Evolutionary conservation across 2,329 filamentous ascomycete genomes (phyloP), one percentile per base, ranked within the genome.

Genomic region (Aspergillus proliferans): DNA sequence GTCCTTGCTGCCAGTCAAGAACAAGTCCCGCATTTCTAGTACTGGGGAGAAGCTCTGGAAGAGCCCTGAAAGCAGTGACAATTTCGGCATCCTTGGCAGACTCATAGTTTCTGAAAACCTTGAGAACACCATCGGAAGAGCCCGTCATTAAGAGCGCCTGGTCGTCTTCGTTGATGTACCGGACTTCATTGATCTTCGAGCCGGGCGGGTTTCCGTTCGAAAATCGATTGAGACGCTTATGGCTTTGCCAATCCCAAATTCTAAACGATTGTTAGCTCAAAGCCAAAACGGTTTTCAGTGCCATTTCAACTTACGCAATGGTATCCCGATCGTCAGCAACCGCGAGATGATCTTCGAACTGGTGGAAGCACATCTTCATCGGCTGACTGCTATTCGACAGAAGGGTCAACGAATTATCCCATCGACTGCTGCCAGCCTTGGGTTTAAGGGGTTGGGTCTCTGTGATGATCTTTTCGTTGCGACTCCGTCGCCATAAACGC

Each of bases 1-100:
- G 88, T n/a, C 94, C 91, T 71, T 98, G 93, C 67, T 97, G 92
- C 93, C 93, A 98, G 68, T 98, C 92, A 65, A 97, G 94, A 22
- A 97, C 92, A 71, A 98, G 86, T 19, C 93, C 93, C 1, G 91
- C 91, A 67, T 95, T 95, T 62, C 91, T 86, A 61, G 92, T 95
- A 67, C 88, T 95, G 3, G 91, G 89, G 5, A 97, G 87, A 65
- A 97, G 86, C 70, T 98, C 89, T 10, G 89, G 95, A 51, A 98
- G 73, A 4, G 93, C 93, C 43, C 93, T 84, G 83, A 94, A 97
- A 15, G 89, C 82, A 0, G 92, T 90, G 3, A 94, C 90, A 26
- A 98, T 80, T 70, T 95, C 87, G 24, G 93, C 85, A 46, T 84
- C 79, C 54, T 79, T 79, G 43, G 85, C 79, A 19, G 82, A 83